phyloP scores from a whole-genome alignment of 768 basidiomycete genomes.

The Psilocybe tampanensis region DNA sequence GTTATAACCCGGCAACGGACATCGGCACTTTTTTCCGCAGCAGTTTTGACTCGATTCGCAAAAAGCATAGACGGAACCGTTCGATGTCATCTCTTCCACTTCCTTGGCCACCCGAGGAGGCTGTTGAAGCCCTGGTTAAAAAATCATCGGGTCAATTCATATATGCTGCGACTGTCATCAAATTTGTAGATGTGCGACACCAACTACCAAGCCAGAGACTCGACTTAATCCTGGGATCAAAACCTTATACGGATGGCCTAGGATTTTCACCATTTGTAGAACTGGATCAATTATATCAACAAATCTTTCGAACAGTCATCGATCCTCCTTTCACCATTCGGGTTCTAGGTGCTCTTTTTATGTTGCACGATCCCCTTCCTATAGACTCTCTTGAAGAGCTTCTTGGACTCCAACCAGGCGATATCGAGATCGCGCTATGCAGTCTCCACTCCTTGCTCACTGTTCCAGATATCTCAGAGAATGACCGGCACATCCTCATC shows the following conservation, averaged over 20 bases:
- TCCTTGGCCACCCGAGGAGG: background rate
- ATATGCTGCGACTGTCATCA: constrained; percentile 12
- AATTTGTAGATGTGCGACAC: constrained; percentile 1
- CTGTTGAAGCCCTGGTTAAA: background rate
- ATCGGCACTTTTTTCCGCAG: background rate
- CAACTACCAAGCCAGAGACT: background rate
- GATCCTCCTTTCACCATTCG: background rate
- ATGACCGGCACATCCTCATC: background rate
- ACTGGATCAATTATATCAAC: background rate
- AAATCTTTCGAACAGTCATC: background rate
- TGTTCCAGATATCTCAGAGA: background rate
- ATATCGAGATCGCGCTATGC: background rate
- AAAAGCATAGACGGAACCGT: background rate
- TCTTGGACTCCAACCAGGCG: background rate
- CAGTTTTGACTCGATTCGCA: background rate
- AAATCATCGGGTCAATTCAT: constrained; percentile 16
- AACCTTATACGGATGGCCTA: background rate
- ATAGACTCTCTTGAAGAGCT: background rate
- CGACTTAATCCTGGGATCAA: background rate
- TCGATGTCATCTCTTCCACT: background rate
- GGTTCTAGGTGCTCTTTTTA: background rate
- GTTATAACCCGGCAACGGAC: background rate
- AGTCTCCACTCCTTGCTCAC: constrained; percentile 1
- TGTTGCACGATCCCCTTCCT: background rate
- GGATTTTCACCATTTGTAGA: background rate